Evolutionary conservation across 2,329 filamentous ascomycete genomes (phyloP), one percentile per base, ranked within the genome.

Genomic region (Tolypocladium ophioglossoides): DNA sequence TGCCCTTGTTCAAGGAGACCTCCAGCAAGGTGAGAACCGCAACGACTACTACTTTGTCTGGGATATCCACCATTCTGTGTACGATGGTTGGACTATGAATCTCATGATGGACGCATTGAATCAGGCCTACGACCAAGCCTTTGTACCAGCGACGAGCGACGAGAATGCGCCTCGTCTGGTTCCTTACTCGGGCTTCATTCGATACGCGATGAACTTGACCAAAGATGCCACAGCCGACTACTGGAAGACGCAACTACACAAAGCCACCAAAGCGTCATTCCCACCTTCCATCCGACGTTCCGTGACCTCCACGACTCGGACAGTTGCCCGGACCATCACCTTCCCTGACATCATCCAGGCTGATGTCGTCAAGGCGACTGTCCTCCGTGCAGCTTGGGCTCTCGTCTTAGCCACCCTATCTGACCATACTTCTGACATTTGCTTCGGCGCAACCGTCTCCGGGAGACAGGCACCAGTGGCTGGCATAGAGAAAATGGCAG

Each of bases 391-490:
- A 12, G n/a, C n/a, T n/a, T n/a, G n/a, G n/a, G n/a, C n/a, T n/a
- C n/a, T n/a, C n/a, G n/a, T n/a, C n/a, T n/a, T 59, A 27, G 41
- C 41, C 41, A 5, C 24, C 41, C 22, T 20, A 14, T 44, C 41
- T 5, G 41, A 44, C 10, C 22, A 44, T 5, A 27, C 14, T 2
- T 30, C 14, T 52, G 80, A 84, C 55, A 70, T 83, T 7, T 70
- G 83, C 14, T 83, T 83, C 55, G 80, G 80, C 10, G 78, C 81
- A 67, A 83, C 80, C 0, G 68, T 84, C 4, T 82, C 79, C 0
- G 80, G 82, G 2, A 77, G 81, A 24, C 76, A 77, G 53, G 73
- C 74, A 0, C 71, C 75, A 1, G 69, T 79, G 24, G 60, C 70
- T 0, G 76, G 74, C 1, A 70, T 71, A 56, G 77, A 81, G 55